Evolutionary conservation across 176 grass and related monocot species (phyloP), one percentile per base, ranked within the genome.

Genomic region (Aechmea fasciata): DNA sequence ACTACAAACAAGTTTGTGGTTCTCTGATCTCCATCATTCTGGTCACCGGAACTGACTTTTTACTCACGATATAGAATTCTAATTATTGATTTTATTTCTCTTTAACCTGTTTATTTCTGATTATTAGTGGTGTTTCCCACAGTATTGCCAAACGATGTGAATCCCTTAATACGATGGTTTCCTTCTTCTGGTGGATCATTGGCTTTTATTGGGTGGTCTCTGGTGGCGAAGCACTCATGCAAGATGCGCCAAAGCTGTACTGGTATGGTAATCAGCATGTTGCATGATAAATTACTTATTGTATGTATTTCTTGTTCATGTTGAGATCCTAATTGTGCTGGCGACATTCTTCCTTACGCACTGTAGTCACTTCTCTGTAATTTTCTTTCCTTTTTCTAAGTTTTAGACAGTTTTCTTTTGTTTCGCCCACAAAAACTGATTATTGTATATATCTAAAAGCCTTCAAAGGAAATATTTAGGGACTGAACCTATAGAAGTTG

Each of bases 111-210:
- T 61, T 13, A 49, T 17, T 49, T n/a, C 63, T 67, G n/a, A 48
- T 18, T 10, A n/a, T 10, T 17, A 15, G 15, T 11, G 65, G 33
- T 67, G 65, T 17, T 49, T 67, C 29, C 9, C n/a, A 25, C 75
- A 95, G 91, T 71, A 75, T 87, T 49, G 78, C 84, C 55, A 95
- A 87, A 65, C 81, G 88, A 71, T 68, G 85, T 80, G 91, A 90
- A 76, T 95, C 91, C 77, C 79, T 80, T 51, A 95, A 95, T 81
- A 95, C 90, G 19, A 87, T 95, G 87, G 84, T 87, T 79, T 95
- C 87, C 47, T 95, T 95, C 69, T 80, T 90, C 73, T 95, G 90
- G 90, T 95, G 90, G 90, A 87, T 95, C 71, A 82, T 90, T 71
- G 87, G 90, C 74, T 95, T 95, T 83, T 95, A 95, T 69, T 95